Evolutionary conservation across 441 rosid species (phyloP), one percentile per base, ranked within the genome.

Genomic region (Syzygium malaccense): DNA sequence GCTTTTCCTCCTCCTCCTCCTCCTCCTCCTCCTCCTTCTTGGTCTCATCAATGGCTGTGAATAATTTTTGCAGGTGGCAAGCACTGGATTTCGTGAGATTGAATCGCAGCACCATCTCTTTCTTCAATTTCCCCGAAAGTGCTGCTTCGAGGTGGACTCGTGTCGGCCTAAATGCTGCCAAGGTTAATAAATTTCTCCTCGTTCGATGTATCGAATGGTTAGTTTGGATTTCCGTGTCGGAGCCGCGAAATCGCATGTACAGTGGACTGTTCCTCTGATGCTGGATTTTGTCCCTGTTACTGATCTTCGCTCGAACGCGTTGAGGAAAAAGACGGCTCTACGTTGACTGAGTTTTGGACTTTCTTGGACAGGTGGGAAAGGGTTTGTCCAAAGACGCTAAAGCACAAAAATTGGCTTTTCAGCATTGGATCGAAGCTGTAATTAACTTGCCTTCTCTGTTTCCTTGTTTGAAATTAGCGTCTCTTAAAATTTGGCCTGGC

Each of bases 351-450:
- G 85, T 33, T 84, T 56, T 87, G 83, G 89, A 87, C 49, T 89
- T 89, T 86, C 89, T 80, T 88, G 85, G 5, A 55, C 94, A 98
- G 99, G 97, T 95, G 88, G 98, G 99, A 2, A 95, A 96, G 89
- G 99, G 99, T 41, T 89, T 98, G 88, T 95, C 96, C 28, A 89
- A 92, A 89, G 98, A 95, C 88, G 95, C 92, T 88, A 95, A 95
- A 90, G 99, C 99, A 62, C 98, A 95, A 80, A 95, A 94, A 90
- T 86, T 98, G 94, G 99, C 99, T 32, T 97, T 98, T 89, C 98
- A 94, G 91, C 99, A 98, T 87, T 98, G 99, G 99, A 96, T 98
- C 89, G 98, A 96, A 94, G 99, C 99, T 89, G 99, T 98, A 95
- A 92, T 86, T 60, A 48, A 49, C 53, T 32, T 41, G 60, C 53